Evolutionary conservation across 73 alveolate genomes (phyloP), one percentile per base, ranked within the genome.

Genomic region (Paramecium sonneborni): DNA sequence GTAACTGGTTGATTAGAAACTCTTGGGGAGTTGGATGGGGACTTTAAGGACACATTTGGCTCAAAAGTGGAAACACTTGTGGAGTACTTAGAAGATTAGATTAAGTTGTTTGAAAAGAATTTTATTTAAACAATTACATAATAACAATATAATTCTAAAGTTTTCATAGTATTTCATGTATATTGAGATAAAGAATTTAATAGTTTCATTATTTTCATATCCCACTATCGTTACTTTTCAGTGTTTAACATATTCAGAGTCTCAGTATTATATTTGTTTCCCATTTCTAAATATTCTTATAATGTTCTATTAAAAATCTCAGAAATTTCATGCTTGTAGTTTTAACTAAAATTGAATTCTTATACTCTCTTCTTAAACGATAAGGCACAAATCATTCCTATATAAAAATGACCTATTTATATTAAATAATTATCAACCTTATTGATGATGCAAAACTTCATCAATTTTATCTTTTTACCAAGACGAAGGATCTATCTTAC

Each of bases 1-100:
- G 38, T 24, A 94, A 85, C 93, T 92, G 94, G 95, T 92, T 87
- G 88, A 94, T 96, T 89, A 96, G 93, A 96, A 97, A 97, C 96
- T 96, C 99, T 28, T 97, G 98, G 98, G 99, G 99, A 26, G 52
- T 98, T 26, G 5, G 92, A 72, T 97, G 99, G 98, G 99, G 99
- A 46, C 98, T 93, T 23, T 56, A 85, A 32, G 99, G 99, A 24
- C 96, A 93, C 96, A 86, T 95, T 95, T 94, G 93, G 91, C 89
- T 97, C 43, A 57, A 43, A 24, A 79, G 48, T 15, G 94, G 94
- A 69, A 93, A 93, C 89, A 74, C 94, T 18, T 91, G 94, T 11
- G 93, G 92, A 18, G 96, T 86, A 32, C 70, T 74, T 15, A 74
- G 57, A 14, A 74, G 87, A 74, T 34, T 74, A 37, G 87, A 74